Evolutionary conservation across 345 rosid genomes (phyloP).

Genomic region (Populus alba): DNA sequence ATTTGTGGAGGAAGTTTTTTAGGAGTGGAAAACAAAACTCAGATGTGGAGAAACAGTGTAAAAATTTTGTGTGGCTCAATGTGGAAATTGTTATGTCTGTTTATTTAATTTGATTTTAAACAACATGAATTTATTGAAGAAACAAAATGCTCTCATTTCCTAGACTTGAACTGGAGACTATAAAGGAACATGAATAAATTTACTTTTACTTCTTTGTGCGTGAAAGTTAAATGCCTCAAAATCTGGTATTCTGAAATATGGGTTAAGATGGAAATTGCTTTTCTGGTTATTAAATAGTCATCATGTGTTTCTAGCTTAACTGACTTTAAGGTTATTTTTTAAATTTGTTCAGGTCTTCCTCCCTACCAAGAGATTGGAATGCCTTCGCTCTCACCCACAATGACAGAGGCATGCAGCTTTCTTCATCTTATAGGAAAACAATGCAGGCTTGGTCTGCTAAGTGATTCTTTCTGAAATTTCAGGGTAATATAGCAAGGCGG

Average conservation of each 20-base stretch:
- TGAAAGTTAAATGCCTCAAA: background rate
- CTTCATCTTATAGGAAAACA: background rate
- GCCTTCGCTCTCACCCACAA: conserved; percentile 99
- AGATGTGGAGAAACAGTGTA: too few relatives aligned
- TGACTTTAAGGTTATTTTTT: background rate
- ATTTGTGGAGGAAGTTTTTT: too few relatives aligned
- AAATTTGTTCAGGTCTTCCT: conserved; percentile 68
- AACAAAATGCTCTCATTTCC: background rate
- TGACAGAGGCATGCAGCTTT: conserved; percentile 70
- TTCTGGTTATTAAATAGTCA: background rate
- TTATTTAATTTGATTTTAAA: too few relatives aligned
- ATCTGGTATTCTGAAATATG: background rate
- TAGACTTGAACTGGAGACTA: background rate
- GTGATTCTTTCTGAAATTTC: conserved; percentile 25
- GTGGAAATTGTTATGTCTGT: too few relatives aligned
- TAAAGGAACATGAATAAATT: background rate
- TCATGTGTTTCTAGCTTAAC: background rate
- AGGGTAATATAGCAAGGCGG: conserved; percentile 98
- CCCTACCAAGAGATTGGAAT: conserved; percentile 96
- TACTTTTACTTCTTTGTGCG: background rate
- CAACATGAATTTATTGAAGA: too few relatives aligned
- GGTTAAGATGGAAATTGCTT: background rate
- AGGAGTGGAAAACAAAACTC: too few relatives aligned
- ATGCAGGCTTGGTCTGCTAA: conserved; percentile 18
- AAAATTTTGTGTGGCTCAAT: too few relatives aligned